Percentiles rank a stretch among this genome's conserved stretches.
These are phyloP conservation scores for Verticillium alfalfae DNA, from an alignment of 2,329 filamentous ascomycete genomes.

Conservation along the genomic window DNA sequence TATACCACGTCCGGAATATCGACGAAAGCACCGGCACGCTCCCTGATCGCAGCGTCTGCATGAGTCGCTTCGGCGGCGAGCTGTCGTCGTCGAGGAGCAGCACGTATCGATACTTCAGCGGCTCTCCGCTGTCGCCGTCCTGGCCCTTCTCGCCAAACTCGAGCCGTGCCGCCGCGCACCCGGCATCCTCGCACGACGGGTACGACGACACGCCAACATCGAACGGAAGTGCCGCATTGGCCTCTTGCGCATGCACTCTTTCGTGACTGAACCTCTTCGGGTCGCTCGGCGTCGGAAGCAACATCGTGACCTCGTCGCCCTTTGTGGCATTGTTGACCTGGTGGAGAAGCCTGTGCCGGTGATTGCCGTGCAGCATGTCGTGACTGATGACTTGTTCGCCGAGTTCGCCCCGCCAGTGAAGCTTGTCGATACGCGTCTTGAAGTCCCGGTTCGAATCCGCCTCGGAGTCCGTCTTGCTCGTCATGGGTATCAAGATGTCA, in stretches of 20 bases:
- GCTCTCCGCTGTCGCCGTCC: conserved; percentile 29
- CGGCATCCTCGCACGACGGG: conserved; percentile 45
- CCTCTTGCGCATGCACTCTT: conserved; percentile 42
- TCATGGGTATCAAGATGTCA: conserved; percentile 70
- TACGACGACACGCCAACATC: conserved; percentile 56
- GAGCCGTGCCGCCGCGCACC: conserved; percentile 42
- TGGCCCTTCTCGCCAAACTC: conserved; percentile 44
- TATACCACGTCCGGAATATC: conserved; percentile 76
- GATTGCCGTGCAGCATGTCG: conserved; percentile 60
- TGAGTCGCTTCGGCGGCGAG: conserved; percentile 54
- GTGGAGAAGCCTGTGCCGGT: conserved; percentile 66
- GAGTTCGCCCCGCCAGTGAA: conserved; percentile 73
- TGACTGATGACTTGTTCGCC: conserved; percentile 45
- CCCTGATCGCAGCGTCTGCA: conserved; percentile 59
- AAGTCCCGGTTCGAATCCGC: conserved; percentile 43
- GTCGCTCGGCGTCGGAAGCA: conserved; percentile 37
- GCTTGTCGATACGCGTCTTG: conserved; percentile 52
- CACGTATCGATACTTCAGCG: conserved; percentile 64
- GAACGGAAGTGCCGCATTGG: conserved; percentile 47
- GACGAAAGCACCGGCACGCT: conserved; percentile 66
- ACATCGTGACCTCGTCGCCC: conserved; percentile 42
- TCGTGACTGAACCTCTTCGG: conserved; percentile 47
- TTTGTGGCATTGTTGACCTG: conserved; percentile 54
- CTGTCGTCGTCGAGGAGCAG: conserved; percentile 67
- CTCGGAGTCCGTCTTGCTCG: conserved; percentile 36